A percentile compares a stretch with the other conserved stretches of the same genome.
Evolutionary conservation across 371 early-diverging fungal species (phyloP).

Genomic region (Circinella minor): DNA sequence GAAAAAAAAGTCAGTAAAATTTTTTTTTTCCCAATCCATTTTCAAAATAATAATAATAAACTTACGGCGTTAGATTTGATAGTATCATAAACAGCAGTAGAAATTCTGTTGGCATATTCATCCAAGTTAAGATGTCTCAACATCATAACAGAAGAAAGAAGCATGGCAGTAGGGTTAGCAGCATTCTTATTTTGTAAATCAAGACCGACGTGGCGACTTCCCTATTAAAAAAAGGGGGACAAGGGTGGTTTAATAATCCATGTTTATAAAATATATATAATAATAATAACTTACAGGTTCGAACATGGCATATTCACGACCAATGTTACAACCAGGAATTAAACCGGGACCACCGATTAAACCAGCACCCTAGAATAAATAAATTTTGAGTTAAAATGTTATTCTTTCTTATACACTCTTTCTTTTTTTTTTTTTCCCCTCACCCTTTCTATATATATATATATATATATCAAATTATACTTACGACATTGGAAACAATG

Average conservation of each 20-base stretch:
- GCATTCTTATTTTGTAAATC: slow-evolving; percentile 90
- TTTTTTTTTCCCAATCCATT: slow-evolving; percentile 29
- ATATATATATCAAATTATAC: slow-evolving; percentile 7
- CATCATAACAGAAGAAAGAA: slow-evolving; percentile 96
- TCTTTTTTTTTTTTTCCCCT: too few species aligned
- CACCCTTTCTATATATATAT: not conserved
- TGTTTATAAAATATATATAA: too few species aligned
- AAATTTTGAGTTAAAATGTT: too few species aligned
- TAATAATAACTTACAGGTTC: slow-evolving; percentile 89
- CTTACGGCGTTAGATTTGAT: slow-evolving; percentile 62
- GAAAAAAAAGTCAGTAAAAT: not conserved
- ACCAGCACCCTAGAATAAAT: slow-evolving; percentile 74
- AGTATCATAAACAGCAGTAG: slow-evolving; percentile 83
- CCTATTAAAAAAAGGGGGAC: slow-evolving; percentile 41
- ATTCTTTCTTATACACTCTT: too few species aligned
- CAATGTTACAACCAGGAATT: slow-evolving; percentile 95
- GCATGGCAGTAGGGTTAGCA: slow-evolving; percentile 95
- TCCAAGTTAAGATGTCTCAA: slow-evolving; percentile 91
- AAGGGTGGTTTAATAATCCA: not conserved
- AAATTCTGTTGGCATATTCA: slow-evolving; percentile 81
- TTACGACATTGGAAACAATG: slow-evolving; percentile 90
- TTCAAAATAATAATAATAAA: not conserved
- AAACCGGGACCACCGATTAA: slow-evolving; percentile 95
- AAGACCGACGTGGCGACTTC: slow-evolving; percentile 94
- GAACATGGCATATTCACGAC: slow-evolving; percentile 94